Base-by-base conservation (phyloP, 257 asterid species). In the Thymus mandschuricus region DNA sequence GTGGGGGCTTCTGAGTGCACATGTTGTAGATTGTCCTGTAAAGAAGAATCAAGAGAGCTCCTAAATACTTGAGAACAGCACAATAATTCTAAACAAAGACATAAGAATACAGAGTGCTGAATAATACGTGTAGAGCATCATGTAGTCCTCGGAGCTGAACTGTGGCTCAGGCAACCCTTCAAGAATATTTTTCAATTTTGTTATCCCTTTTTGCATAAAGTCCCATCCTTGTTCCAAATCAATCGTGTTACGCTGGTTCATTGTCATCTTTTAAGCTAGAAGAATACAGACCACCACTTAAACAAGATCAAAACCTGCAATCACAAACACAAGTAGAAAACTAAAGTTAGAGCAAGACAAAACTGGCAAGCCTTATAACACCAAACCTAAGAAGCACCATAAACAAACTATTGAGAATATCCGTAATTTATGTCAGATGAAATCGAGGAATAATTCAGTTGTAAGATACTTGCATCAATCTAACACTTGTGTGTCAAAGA, bases 1-100 rank as follows among this genome's bases (percentile, higher is more conserved):
- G 95, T 3, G 99, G 98, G 40, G 98, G 95, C 81, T 88, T 95
- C 71, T 95, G 99, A 34, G 98, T 95, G 78, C 99, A 95, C 99
- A 95, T 95, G 87, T 92, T 90, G 78, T 95, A 92, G 77, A 95
- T 90, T 44, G 96, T 95, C 78, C 99, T 95, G 86, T 31, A 50
- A 56, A 71, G 55, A 41, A 69, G 49, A 81, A 63, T 80, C 54
- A 80, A 72, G 69, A 60, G 45, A 74, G 54, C 60, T 70, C 79
- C 43, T 56, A 74, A 61, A 49, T 48, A 59, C 72, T 55, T 48
- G 64, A 55, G 54, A 80, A 31, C 31, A 35, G 4, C 54, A 71
- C 50, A 60, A 54, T 44, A 62, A 61, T 56, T 61, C 15, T 66
- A 0, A 2, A 69, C 28, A 40, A 64, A 77, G 13, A 54, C 21